Evolutionary conservation across 2,329 filamentous ascomycete species (phyloP).

Genomic region (Diplocarpon mali): DNA sequence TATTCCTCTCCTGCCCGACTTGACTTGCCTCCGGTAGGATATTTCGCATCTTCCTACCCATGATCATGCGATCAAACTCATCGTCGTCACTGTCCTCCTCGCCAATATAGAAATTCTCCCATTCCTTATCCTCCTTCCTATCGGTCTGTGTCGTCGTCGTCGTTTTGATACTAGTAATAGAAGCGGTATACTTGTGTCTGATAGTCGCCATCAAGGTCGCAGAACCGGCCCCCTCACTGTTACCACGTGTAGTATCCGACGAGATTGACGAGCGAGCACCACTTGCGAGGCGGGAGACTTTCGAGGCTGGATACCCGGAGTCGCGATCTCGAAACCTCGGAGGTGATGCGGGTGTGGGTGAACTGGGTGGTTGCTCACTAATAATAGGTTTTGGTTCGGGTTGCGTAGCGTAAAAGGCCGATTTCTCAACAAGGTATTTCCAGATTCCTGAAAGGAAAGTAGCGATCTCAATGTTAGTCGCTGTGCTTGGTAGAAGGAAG

Average conservation of each 20-base stretch:
- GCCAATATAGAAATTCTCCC: conserved; percentile 25
- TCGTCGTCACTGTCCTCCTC: conserved; percentile 28
- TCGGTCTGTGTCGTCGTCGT: conserved; percentile 6
- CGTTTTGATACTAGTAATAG: conserved; percentile 9
- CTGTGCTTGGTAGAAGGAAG: conserved; percentile 44
- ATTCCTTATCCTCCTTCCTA: conserved; percentile 13
- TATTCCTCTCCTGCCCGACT: conserved; percentile 17
- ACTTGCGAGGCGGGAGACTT: conserved; percentile 9
- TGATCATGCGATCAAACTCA: conserved; percentile 26
- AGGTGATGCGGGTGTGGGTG: conserved; percentile 4
- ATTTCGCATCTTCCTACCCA: conserved; percentile 16
- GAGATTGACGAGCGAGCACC: background rate
- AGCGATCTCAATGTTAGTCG: conserved; percentile 41
- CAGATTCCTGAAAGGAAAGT: conserved; percentile 43
- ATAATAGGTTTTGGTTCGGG: conserved; percentile 16
- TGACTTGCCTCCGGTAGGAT: conserved; percentile 13
- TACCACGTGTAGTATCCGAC: background rate
- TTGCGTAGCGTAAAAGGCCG: conserved; percentile 36
- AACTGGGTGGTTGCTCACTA: conserved; percentile 9
- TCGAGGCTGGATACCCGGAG: conserved; percentile 4
- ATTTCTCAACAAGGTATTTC: conserved; percentile 36
- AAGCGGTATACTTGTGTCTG: conserved; percentile 7
- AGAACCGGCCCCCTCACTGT: background rate
- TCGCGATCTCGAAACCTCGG: conserved; percentile 2
- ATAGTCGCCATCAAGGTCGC: conserved; percentile 1